Evolutionary conservation across 2,329 filamentous ascomycete genomes (phyloP).

Genomic region (Xylaria sp.): DNA sequence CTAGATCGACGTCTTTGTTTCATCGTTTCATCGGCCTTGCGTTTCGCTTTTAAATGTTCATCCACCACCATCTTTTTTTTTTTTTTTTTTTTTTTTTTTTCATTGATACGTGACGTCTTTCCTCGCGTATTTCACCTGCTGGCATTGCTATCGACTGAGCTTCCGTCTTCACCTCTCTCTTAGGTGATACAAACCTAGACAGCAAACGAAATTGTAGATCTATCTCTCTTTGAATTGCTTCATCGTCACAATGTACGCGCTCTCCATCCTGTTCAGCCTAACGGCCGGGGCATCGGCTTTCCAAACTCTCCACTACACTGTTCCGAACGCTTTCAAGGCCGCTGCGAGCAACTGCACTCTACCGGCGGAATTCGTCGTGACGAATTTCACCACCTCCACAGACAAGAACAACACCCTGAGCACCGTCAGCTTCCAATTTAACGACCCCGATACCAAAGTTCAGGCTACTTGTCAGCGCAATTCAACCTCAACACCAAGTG

Average conservation of each 20-base stretch:
- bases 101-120: background rate
- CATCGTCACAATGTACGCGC: conserved; percentile 39
- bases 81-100: background rate
- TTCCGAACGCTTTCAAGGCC: conserved; percentile 41
- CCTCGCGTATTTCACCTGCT: background rate
- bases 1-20: background rate
- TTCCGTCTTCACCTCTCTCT: background rate
- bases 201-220: background rate
- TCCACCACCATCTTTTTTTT: background rate
- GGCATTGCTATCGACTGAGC: background rate
- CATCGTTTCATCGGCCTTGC: conserved; percentile 3
- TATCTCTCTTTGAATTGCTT: background rate
- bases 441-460: conserved; percentile 46
- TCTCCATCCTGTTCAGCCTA: conserved; percentile 40
- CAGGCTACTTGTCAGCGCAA: conserved; percentile 46
- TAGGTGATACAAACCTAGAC: background rate
- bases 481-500: conserved; percentile 43
- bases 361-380: conserved; percentile 45
- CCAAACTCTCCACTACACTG: conserved; percentile 44
- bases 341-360: conserved; percentile 41
- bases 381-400: conserved; percentile 44
- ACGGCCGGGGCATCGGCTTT: conserved; percentile 41
- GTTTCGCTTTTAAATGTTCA: background rate
- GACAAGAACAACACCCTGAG: conserved; percentile 40
- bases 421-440: conserved; percentile 44